These are phyloP conservation scores for Colletotrichum spaethianum DNA, from an alignment of 2,329 filamentous ascomycete species.

Conservation along the genomic window DNA sequence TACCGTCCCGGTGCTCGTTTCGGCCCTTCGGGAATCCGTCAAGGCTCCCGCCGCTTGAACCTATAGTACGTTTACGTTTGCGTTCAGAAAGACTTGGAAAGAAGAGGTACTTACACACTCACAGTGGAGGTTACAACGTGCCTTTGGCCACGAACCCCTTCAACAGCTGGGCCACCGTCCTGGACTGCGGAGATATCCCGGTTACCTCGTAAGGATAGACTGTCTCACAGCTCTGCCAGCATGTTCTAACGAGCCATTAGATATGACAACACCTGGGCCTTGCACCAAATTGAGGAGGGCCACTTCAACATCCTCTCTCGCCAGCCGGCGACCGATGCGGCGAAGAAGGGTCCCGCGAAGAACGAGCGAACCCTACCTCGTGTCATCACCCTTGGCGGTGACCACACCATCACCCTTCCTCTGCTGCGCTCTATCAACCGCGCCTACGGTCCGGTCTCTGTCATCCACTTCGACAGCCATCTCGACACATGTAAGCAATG, in stretches of 20 bases:
- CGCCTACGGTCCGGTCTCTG: conserved; percentile 72
- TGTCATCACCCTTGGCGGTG: conserved; percentile 81
- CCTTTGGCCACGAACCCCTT: conserved; percentile 85
- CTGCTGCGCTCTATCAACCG: conserved; percentile 72
- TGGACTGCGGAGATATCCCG: conserved; percentile 89
- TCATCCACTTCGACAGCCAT: conserved; percentile 75
- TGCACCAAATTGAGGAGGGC: conserved; percentile 88
- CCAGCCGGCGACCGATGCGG: conserved; percentile 76
- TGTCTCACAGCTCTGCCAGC: background rate
- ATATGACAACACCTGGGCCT: conserved; percentile 86
- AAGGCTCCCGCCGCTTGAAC: conserved; percentile 88
- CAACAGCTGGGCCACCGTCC: conserved; percentile 82
- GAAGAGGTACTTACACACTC: conserved; percentile 49
- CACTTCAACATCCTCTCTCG: conserved; percentile 83
- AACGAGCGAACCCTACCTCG: conserved; percentile 83
- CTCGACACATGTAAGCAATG: conserved; percentile 73
- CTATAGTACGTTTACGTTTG: conserved; percentile 83
- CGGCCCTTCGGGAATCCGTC: conserved; percentile 86
- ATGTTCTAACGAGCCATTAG: conserved; percentile 54
- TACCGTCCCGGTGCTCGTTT: conserved; percentile 89
- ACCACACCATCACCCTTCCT: conserved; percentile 74
- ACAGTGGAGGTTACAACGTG: conserved; percentile 90
- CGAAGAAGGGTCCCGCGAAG: conserved; percentile 77
- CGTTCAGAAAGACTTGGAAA: conserved; percentile 46
- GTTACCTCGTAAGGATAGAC: conserved; percentile 78